Percentiles rank a stretch among this genome's conserved stretches.
phyloP scores from a whole-genome alignment of 2,329 filamentous ascomycete species.

The Calonectria naviculata region DNA sequence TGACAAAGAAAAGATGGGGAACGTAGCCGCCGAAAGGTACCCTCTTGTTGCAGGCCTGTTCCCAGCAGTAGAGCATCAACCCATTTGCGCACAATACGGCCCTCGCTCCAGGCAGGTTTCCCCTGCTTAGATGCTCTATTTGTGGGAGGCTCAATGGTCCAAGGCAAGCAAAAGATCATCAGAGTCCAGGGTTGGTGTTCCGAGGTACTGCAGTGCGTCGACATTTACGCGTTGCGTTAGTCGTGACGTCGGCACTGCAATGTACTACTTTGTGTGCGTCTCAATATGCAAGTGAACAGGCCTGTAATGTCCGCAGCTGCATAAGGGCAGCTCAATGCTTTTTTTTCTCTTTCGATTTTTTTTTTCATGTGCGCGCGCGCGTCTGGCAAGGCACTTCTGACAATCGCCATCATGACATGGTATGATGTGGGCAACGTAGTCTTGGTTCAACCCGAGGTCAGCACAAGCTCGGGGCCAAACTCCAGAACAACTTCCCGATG shows the following conservation, averaged over 20 bases:
- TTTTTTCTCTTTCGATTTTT: neutral
- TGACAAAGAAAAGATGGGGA: slow-evolving; percentile 20
- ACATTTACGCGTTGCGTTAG: slow-evolving; percentile 12
- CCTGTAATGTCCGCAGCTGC: slow-evolving; percentile 8
- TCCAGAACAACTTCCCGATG: slow-evolving; percentile 10
- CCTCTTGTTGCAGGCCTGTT: slow-evolving; percentile 24
- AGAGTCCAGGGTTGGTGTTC: neutral
- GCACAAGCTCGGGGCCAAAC: slow-evolving; percentile 5
- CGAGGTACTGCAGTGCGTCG: slow-evolving; percentile 9
- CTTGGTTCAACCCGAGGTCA: slow-evolving; percentile 1
- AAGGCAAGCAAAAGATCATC: slow-evolving; percentile 20
- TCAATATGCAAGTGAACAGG: slow-evolving; percentile 11
- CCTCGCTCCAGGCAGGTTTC: slow-evolving; percentile 32
- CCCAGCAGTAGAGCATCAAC: slow-evolving; percentile 20
- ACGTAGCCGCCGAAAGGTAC: slow-evolving; percentile 14
- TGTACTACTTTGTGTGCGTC: neutral
- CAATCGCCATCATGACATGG: neutral
- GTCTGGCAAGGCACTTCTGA: neutral
- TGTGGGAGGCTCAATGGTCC: slow-evolving; percentile 14
- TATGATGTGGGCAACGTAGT: neutral
- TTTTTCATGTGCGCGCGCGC: neutral
- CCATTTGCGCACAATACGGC: slow-evolving; percentile 22
- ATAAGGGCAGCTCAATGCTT: neutral
- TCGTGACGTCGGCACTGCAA: slow-evolving; percentile 7
- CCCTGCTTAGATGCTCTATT: slow-evolving; percentile 23